These are phyloP conservation scores for Pseudognaphalium luteoalbum DNA, from an alignment of 129 eudicot species.

Conservation along the genomic window DNA sequence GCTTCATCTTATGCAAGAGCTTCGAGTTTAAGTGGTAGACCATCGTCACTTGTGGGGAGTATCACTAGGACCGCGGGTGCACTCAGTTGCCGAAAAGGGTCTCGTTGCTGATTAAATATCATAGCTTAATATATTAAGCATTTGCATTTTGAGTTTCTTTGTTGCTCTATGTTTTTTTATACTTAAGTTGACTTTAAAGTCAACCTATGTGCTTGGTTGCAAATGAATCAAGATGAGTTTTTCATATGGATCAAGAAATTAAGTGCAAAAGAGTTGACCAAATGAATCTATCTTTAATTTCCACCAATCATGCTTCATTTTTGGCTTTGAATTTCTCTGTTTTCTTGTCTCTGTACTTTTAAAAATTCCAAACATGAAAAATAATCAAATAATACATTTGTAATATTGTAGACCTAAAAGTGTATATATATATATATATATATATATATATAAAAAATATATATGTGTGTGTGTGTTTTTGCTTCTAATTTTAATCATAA, in stretches of 20 bases:
- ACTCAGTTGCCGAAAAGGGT: not conserved
- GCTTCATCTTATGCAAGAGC: not conserved
- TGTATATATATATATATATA: too few species aligned
- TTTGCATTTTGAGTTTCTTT: constrained; percentile 3
- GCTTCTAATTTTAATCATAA: not conserved
- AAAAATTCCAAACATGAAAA: not conserved
- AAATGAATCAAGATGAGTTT: constrained; percentile 19
- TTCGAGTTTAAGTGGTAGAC: constrained; percentile 6
- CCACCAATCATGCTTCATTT: constrained; percentile 1
- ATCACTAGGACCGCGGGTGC: constrained; percentile 13
- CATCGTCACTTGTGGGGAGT: not conserved
- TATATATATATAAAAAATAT: too few species aligned
- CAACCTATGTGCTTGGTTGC: constrained; percentile 29
- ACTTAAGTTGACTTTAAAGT: constrained; percentile 17
- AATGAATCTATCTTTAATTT: constrained; percentile 12
- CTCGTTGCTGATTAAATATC: constrained; percentile 5
- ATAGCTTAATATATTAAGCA: not conserved
- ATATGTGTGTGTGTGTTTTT: too few species aligned
- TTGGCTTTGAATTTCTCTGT: constrained; percentile 9
- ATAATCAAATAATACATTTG: too few species aligned
- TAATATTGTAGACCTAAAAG: too few species aligned
- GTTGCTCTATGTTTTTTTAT: constrained; percentile 11
- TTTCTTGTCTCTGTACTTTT: not conserved
- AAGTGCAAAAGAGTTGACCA: constrained; percentile 36
- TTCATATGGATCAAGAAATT: constrained; percentile 17